Conservation (phyloP, 805 yeast species). For the Schizosaccharomyces cryophilus region DNA sequence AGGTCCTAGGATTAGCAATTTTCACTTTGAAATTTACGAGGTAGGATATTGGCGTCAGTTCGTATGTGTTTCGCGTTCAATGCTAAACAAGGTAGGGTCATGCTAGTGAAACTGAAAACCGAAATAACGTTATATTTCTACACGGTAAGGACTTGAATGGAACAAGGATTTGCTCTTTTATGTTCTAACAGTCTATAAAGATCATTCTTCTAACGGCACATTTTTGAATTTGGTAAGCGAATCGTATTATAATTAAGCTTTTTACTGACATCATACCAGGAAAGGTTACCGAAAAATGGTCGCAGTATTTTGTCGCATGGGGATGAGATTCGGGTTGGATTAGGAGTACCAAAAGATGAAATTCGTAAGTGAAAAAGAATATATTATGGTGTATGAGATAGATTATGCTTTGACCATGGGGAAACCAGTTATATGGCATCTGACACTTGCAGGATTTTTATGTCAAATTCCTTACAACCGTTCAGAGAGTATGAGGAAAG, state of each 20-base stretch:
- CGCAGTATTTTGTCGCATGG: slow-evolving; percentile 73
- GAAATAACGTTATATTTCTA: neutral
- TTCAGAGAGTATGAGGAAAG: neutral
- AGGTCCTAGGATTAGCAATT: neutral
- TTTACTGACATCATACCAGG: slow-evolving; percentile 14
- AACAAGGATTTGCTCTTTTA: neutral
- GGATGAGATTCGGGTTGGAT: slow-evolving; percentile 76
- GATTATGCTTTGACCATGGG: neutral
- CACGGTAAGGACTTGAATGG: neutral
- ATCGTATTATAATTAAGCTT: neutral
- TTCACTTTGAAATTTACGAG: slow-evolving; percentile 1
- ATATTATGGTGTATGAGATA: too few relatives aligned
- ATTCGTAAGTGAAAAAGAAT: slow-evolving; percentile 8
- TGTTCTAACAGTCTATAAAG: neutral
- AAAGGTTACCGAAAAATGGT: slow-evolving; percentile 45
- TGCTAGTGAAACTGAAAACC: neutral
- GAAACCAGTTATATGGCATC: slow-evolving; percentile 20
- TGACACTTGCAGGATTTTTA: slow-evolving; percentile 5
- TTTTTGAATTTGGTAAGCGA: slow-evolving; percentile 1
- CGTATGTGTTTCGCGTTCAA: neutral
- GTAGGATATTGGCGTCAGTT: neutral
- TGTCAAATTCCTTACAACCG: slow-evolving; percentile 8
- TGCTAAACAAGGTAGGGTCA: neutral
- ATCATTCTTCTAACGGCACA: slow-evolving; percentile 1
- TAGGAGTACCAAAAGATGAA: slow-evolving; percentile 55